Evolutionary conservation across 768 basidiomycete species (phyloP), one percentile per base, ranked within the genome.

Genomic region (Punctularia strigosozonata): DNA sequence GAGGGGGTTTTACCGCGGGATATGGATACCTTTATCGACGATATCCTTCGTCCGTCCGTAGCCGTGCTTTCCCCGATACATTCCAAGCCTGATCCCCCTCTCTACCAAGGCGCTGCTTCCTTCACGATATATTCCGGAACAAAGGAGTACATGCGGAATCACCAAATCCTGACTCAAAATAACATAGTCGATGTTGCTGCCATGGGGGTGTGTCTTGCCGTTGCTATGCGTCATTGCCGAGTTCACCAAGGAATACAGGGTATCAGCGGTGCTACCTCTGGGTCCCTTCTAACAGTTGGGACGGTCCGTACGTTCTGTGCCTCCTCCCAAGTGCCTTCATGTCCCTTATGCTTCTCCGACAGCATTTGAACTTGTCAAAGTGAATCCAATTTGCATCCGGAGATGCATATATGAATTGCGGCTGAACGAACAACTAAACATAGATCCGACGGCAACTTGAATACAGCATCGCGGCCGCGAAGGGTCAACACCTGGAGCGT

Each of bases 291-390:
- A 40, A 89, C 85, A 17, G 77, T 90, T 50, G 80, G 79, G 39
- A 89, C 86, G 65, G 80, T 86, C 46, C 92, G 86, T 90, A 57
- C 62, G 84, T 82, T 22, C 30, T 25, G 39, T 39, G 33, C 7
- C 21, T 37, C 28, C 40, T 30, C 17, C 31, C 17, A 38, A 15
- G 25, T 15, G 23, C 23, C 15, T 28, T 35, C 10, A 15, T 23
- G 20, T 18, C 44, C n/a, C 37, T 33, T 30, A 69, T 36, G 41
- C 43, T 44, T 41, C 4, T 23, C 6, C 31, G 18, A 32, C 31
- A 75, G 86, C 91, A 34, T 97, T 97, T 52, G 91, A 97, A 59
- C 80, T 97, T 26, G 88, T 97, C 54, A 97, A 97, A 71, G 89
- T 90, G 43, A 43, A 60, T 42, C 33, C 5, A 42, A 13, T 41